Evolutionary conservation across 2,329 filamentous ascomycete genomes (phyloP).

Genomic region (Aspergillus ustus): DNA sequence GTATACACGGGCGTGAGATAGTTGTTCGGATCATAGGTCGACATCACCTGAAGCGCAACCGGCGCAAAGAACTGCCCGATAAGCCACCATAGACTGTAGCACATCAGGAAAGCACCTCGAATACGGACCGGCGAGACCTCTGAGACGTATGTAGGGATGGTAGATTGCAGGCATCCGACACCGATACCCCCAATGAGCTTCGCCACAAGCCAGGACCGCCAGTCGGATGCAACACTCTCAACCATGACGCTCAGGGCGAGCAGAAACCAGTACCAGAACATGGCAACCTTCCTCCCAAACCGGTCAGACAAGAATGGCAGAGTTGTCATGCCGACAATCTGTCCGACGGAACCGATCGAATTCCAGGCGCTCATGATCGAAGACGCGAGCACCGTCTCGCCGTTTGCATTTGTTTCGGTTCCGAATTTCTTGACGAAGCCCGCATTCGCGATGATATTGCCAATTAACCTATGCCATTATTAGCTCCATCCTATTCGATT

Average conservation of each 20-base stretch:
- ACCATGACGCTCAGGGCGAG: background rate
- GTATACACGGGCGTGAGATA: slow-evolving; percentile 14
- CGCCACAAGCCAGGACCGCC: background rate
- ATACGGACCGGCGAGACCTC: slow-evolving; percentile 15
- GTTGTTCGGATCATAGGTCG: background rate
- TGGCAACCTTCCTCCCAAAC: background rate
- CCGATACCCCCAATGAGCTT: slow-evolving; percentile 13
- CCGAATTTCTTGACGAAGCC: slow-evolving; percentile 16
- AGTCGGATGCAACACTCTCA: background rate
- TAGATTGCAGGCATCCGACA: slow-evolving; percentile 13
- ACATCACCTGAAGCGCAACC: slow-evolving; percentile 15
- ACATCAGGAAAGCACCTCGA: slow-evolving; percentile 17
- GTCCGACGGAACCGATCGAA: background rate
- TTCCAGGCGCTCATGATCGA: background rate
- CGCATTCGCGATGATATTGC: slow-evolving; percentile 17
- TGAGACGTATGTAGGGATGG: slow-evolving; percentile 13
- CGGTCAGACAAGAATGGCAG: background rate
- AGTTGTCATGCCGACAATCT: background rate
- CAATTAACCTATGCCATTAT: background rate
- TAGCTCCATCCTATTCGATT: no score
- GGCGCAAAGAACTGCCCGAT: slow-evolving; percentile 16
- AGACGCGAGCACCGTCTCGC: background rate
- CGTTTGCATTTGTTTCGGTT: background rate
- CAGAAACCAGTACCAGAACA: background rate
- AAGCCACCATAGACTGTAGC: slow-evolving; percentile 20